Evolutionary conservation across 176 grass and related monocot genomes (phyloP).

Genomic region (Thinopyrum elongatum): DNA sequence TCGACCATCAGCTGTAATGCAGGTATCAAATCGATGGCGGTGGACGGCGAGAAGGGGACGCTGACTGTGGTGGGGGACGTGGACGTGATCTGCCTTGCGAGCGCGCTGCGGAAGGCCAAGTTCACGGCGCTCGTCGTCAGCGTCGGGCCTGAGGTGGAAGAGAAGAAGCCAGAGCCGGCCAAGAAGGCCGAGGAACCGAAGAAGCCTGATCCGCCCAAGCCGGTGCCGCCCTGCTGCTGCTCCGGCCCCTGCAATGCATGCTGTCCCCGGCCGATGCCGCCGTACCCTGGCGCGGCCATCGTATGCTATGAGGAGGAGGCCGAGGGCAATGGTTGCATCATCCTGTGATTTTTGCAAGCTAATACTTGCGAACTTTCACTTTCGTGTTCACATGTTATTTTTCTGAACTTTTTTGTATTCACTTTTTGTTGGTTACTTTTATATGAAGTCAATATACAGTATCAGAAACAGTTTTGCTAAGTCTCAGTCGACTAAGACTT

Average conservation of each 20-base stretch:
- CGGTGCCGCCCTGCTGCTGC: background rate
- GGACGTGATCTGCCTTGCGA: conserved; percentile 46
- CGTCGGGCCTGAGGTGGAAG: conserved; percentile 58
- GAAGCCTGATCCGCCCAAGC: background rate
- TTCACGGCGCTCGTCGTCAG: conserved; percentile 34
- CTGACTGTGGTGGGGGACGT: conserved; percentile 61
- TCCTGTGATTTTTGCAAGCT: background rate
- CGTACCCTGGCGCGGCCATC: background rate
- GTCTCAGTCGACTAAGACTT: too few relatives aligned
- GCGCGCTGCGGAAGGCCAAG: conserved; percentile 46
- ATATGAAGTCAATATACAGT: too few relatives aligned
- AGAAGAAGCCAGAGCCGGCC: conserved; percentile 31
- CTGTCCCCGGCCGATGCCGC: background rate
- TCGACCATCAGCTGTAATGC: background rate
- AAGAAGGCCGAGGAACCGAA: conserved; percentile 38
- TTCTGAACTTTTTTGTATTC: background rate
- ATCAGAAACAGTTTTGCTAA: too few relatives aligned
- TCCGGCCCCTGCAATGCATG: background rate
- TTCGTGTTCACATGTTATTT: background rate
- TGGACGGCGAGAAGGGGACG: conserved; percentile 55
- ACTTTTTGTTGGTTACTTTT: too few relatives aligned
- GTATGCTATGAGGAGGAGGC: conserved; percentile 22
- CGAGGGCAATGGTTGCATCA: conserved; percentile 18
- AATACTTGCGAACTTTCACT: background rate
- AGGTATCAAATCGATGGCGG: conserved; percentile 63